Percentiles rank a stretch among this genome's conserved stretches.
These are phyloP conservation scores for Arabidopsis hybrid DNA, from an alignment of 441 rosid genomes.

Conservation along the genomic window DNA sequence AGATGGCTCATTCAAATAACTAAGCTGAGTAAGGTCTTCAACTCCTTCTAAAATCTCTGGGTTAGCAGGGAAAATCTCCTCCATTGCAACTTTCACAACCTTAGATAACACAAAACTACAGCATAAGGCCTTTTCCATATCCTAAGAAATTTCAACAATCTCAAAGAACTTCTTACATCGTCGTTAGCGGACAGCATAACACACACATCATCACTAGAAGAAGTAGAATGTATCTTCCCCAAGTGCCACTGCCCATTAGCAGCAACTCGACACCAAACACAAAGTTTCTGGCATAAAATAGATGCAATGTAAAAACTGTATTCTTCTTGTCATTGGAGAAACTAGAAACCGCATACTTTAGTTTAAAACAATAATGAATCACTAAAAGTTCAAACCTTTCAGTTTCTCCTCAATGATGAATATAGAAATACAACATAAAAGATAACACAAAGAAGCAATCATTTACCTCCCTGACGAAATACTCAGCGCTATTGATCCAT, in stretches of 20 bases:
- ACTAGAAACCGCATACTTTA: neutral
- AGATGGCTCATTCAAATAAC: constrained; percentile 95
- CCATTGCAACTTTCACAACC: constrained; percentile 74
- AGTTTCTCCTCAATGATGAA: neutral
- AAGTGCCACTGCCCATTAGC: constrained; percentile 68
- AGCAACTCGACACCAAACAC: constrained; percentile 76
- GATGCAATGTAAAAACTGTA: neutral
- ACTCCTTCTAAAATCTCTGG: constrained; percentile 89
- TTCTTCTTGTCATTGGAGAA: neutral
- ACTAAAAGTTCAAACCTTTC: no score
- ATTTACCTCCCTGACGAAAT: constrained; percentile 81
- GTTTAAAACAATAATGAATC: neutral
- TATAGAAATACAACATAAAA: neutral
- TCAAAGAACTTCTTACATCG: constrained; percentile 61
- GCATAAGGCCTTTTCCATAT: constrained; percentile 21
- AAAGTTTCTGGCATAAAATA: constrained; percentile 62
- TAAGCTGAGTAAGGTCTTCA: constrained; percentile 91
- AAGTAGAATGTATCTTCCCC: constrained; percentile 79
- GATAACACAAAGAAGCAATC: neutral
- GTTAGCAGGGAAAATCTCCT: constrained; percentile 87
- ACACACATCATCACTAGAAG: constrained; percentile 58
- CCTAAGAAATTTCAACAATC: neutral
- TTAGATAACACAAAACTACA: constrained; percentile 39
- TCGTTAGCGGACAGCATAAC: constrained; percentile 57
- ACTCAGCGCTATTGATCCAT: constrained; percentile 70